Base-by-base conservation (phyloP, 148 eudicot genomes). In the Cornus kousa region DNA sequence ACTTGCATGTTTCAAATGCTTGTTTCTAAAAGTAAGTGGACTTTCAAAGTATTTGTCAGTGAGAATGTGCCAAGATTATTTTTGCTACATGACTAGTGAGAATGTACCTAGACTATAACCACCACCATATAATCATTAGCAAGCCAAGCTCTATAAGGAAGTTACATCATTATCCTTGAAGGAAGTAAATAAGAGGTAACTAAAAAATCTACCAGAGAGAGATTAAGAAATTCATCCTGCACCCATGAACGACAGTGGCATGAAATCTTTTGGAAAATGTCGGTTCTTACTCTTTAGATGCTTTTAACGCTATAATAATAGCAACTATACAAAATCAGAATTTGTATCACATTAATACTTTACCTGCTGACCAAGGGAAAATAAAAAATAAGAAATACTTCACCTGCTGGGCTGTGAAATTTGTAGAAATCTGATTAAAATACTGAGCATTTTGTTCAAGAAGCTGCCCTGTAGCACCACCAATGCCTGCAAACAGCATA, bases 391-490 rank as follows among this genome's bases (percentile, higher is more conserved):
- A 28, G 28, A 6, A 67, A 67, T 67, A 28, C 10, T 70, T 74
- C 69, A 92, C 97, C 94, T 87, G 91, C 62, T 71, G 84, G 48
- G 90, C 65, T 8, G 79, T 70, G 75, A 92, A 88, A 85, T 92
- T 92, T 67, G 85, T 72, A 31, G 89, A 87, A 77, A 92, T 90
- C 84, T 89, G 88, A 31, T 81, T 82, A 68, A 92, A 89, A 72
- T 79, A 78, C 77, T 86, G 88, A 73, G 84, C 83, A 82, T 92
- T 92, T 82, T 89, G 88, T 87, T 89, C 77, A 81, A 92, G 94
- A 78, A 92, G 87, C 68, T 87, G 87, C 23, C 86, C 89, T 66
- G 84, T 75, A 48, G 84, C 73, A 67, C 90, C 91, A 77, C 87
- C 89, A 57, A 87, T 85, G 72, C 80, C 93, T 91, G 91, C 74